Evolutionary conservation across 805 yeast genomes (phyloP), one percentile per base, ranked within the genome.

Genomic region (Ogataea haglerorum): DNA sequence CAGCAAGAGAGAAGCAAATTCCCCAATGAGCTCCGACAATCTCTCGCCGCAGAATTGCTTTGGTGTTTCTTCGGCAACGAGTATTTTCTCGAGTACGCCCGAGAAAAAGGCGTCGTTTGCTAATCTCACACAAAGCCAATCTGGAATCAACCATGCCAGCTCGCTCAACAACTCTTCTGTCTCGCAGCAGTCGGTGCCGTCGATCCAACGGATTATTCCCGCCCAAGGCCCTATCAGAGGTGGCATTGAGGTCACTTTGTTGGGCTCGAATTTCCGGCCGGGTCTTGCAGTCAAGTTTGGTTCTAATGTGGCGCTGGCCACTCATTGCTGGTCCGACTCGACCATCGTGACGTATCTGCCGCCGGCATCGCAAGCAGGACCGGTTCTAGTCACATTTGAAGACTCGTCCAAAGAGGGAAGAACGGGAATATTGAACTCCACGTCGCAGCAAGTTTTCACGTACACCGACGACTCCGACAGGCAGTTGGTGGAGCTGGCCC

Each of bases 161-260:
- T 8, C 34, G 17, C 23, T 32, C 27, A 19, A 22, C 32, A 45
- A 27, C 22, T 15, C 39, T 5, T 19, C 46, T n/a, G 10, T 22
- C n/a, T 19, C 24, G 21, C 38, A 34, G 26, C 29, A 21, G 5
- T 16, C 48, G 29, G 30, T 56, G 22, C 95, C 95, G 1, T 58
- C 73, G 0, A 82, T 91, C 38, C 91, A 88, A 60, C 73, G 96
- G 43, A 83, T 93, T 9, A 90, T 93, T 43, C 99, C 99, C 1
- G 83, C 95, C 0, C 93, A 86, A 60, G 99, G 99, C 2, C 95
- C 97, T 8, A 76, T 89, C 10, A 75, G 96, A 48, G 99, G 99
- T 50, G 99, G 99, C 29, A 82, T 90, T 30, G 99, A 93, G 61
- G 86, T 93, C 6, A 93, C 99, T 0, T 67, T 93, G 36, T 68